These are phyloP conservation scores for Dactylonectria estremocensis DNA, from an alignment of 2,329 filamentous ascomycete species.

Conservation along the genomic window DNA sequence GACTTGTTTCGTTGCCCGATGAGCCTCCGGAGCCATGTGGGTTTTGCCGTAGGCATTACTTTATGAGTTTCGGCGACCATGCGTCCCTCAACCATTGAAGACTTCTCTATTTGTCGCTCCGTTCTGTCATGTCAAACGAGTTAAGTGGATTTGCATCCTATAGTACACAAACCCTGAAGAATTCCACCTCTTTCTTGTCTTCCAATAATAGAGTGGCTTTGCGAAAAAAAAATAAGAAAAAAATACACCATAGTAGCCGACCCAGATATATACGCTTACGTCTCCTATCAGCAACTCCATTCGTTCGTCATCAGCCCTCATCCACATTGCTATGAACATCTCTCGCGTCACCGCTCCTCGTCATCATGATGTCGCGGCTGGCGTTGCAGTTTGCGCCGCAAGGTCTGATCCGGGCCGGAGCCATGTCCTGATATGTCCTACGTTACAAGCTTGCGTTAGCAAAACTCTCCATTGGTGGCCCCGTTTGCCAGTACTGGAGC, in stretches of 20 bases:
- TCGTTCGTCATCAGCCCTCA: conserved; percentile 29
- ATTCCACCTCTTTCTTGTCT: conserved; percentile 1
- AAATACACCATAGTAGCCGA: not conserved
- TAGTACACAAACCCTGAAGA: conserved; percentile 22
- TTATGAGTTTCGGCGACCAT: conserved; percentile 19
- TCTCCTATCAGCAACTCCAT: conserved; percentile 32
- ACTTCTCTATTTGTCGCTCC: conserved; percentile 21
- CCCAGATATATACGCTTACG: conserved; percentile 23
- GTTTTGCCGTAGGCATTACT: conserved; percentile 33
- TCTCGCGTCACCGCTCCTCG: conserved; percentile 29
- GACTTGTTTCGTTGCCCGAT: conserved; percentile 42
- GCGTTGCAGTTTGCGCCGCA: conserved; percentile 44
- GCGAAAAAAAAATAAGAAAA: not conserved
- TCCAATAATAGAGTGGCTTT: conserved; percentile 15
- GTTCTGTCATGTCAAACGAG: conserved; percentile 24
- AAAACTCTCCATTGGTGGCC: not conserved
- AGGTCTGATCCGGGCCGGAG: conserved; percentile 67
- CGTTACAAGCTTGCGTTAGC: conserved; percentile 41
- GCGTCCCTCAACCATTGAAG: conserved; percentile 13
- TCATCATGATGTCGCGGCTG: conserved; percentile 39
- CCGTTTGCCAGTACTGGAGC: not conserved
- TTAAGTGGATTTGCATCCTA: conserved; percentile 14
- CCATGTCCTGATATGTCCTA: conserved; percentile 85
- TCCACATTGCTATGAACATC: conserved; percentile 30
- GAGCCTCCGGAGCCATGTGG: conserved; percentile 49